Percentiles rank a stretch among this genome's conserved stretches.
These are phyloP conservation scores for Yarrowia hollandica DNA, from an alignment of 805 yeast species.

Conservation along the genomic window DNA sequence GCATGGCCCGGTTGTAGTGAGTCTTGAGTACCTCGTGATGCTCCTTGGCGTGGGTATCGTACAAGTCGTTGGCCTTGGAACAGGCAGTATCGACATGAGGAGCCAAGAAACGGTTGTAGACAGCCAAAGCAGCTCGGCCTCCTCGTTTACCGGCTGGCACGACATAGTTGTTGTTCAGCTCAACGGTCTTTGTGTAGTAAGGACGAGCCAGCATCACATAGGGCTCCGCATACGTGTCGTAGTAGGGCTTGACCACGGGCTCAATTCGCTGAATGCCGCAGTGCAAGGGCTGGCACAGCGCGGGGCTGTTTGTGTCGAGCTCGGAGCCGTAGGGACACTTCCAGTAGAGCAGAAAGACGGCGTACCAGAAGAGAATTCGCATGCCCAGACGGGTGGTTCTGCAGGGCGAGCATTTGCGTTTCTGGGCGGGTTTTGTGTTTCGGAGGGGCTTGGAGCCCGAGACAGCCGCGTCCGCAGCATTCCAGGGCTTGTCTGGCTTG, in stretches of 20 bases:
- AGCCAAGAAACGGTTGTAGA: slow-evolving; percentile 4
- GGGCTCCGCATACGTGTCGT: slow-evolving; percentile 26
- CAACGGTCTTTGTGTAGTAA: slow-evolving; percentile 6
- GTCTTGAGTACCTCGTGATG: slow-evolving; percentile 2
- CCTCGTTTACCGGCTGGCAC: slow-evolving; percentile 6
- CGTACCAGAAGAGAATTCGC: slow-evolving; percentile 37
- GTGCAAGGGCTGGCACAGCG: slow-evolving; percentile 34
- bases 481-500: no score
- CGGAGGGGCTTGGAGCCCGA: not conserved
- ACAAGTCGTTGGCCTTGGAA: not conserved
- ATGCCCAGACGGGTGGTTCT: slow-evolving; percentile 4
- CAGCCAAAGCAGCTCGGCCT: not conserved
- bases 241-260: slow-evolving; percentile 33
- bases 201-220: slow-evolving; percentile 20
- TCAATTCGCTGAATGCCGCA: slow-evolving; percentile 30
- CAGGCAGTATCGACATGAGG: slow-evolving; percentile 23
- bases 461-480: no score
- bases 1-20: not conserved
- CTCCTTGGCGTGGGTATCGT: not conserved
- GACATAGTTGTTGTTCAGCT: slow-evolving; percentile 25
- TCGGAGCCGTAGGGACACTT: slow-evolving; percentile 34
- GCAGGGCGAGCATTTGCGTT: not conserved
- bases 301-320: slow-evolving; percentile 30
- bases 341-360: slow-evolving; percentile 35
- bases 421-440: not conserved